These are phyloP conservation scores for Lycium barbarum DNA, from an alignment of 257 asterid species.

Conservation along the genomic window DNA sequence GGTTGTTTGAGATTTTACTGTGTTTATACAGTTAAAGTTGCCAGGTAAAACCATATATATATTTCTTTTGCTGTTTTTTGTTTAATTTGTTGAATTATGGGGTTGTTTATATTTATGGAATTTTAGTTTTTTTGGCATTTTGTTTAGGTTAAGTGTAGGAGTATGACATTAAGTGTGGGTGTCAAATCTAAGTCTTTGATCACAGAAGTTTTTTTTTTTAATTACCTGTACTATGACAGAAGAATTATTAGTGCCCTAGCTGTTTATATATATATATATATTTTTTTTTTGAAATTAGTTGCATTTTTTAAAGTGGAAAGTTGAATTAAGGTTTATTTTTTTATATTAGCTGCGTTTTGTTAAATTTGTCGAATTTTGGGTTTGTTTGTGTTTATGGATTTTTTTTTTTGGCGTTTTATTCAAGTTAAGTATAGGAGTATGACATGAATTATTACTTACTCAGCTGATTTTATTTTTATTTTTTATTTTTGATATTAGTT, in stretches of 20 bases:
- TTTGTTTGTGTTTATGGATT: conserved; percentile 22
- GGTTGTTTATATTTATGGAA: conserved; percentile 27
- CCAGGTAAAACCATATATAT: conserved; percentile 36
- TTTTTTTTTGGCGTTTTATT: conserved; percentile 1
- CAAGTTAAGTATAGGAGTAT: conserved; percentile 40
- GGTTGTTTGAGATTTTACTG: conserved; percentile 45
- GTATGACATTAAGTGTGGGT: conserved; percentile 34
- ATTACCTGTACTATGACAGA: no score
- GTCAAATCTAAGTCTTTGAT: conserved; percentile 36
- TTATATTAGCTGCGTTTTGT: not conserved
- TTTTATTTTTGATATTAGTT: not conserved
- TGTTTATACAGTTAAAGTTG: conserved; percentile 40
- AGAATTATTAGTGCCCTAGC: no score
- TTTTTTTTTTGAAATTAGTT: no score
- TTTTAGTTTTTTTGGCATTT: not conserved
- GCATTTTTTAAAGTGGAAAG: no score
- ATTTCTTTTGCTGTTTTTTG: conserved; percentile 18
- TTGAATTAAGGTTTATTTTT: no score
- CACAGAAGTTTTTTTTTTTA: no score
- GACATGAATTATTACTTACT: conserved; percentile 24
- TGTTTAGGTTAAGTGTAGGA: conserved; percentile 41
- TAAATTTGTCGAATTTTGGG: conserved; percentile 30
- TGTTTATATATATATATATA: no score
- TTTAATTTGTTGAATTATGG: conserved; percentile 28
- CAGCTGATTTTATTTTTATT: not conserved